Percentiles rank a stretch among this genome's conserved stretches.
Conservation (phyloP, 169 alveolate species). For the Ichthyophthirius multifiliis region DNA sequence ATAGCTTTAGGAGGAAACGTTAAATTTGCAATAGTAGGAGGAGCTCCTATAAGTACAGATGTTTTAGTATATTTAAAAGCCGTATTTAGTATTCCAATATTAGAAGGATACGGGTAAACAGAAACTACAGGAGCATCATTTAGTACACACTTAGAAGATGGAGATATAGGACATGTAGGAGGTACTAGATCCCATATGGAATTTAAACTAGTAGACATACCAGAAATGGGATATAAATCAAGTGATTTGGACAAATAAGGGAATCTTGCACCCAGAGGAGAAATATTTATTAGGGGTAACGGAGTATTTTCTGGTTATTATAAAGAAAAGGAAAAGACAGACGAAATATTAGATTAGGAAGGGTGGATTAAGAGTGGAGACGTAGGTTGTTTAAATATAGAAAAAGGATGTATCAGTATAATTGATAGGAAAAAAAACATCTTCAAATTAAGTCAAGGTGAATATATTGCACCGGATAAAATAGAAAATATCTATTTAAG, state of each 20-base stretch:
- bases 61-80: conserved; percentile 54
- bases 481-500: conserved; percentile 84
- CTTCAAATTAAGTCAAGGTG: conserved; percentile 95
- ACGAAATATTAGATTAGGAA: conserved; percentile 81
- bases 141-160: conserved; percentile 50
- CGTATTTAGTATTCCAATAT: conserved; percentile 52
- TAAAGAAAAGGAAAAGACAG: conserved; percentile 74
- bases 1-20: conserved; percentile 59
- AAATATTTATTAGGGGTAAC: conserved; percentile 82
- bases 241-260: conserved; percentile 49
- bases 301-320: conserved; percentile 77
- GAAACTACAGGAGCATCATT: conserved; percentile 68
- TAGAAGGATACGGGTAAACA: conserved; percentile 78
- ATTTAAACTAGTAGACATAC: conserved; percentile 68
- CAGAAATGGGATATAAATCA: conserved; percentile 70
- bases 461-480: conserved; percentile 95
- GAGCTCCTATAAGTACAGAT: conserved; percentile 77
- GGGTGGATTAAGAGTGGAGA: conserved; percentile 96
- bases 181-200: conserved; percentile 61
- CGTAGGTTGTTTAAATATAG: conserved; percentile 78
- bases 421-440: conserved; percentile 94
- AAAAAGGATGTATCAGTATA: conserved; percentile 88
- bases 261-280: conserved; percentile 76
- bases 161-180: conserved; percentile 59
- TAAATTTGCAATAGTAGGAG: conserved; percentile 63